Evolutionary conservation across 805 yeast species (phyloP), one percentile per base, ranked within the genome.

Genomic region (Cyberlindnera veronae): DNA sequence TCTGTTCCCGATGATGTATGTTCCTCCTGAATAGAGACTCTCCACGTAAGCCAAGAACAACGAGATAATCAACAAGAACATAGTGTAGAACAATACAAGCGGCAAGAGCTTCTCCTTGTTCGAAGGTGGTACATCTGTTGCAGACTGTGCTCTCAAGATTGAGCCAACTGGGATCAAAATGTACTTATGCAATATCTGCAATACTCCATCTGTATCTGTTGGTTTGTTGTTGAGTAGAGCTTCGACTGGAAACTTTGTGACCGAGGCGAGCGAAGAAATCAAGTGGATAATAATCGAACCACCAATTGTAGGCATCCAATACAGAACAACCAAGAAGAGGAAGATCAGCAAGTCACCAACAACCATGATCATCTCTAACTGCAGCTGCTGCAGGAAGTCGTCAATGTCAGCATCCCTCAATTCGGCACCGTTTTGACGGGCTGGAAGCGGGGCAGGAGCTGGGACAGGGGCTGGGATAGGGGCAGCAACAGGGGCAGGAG

Each of bases 1-100:
- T 36, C 72, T 64, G 2, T 64, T 60, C 0, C 84, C 81, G 32
- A 62, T 49, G 3, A 78, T 50, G 2, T 84, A 82, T 24, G 67
- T 67, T 3, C 41, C 45, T 2, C 67, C 62, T 1, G 68, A 50
- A 8, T 36, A 41, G 18, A 30, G 43, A 0, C 50, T 31, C 30
- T 68, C 57, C 18, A 27, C 34, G n/a, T 45, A 30, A 7, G 51
- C 45, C 67, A 72, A 61, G 38, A 58, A 53, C 30, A 43, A 50
- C 34, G 62, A 42, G 13, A 69, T 41, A 4, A 45, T 49, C 12
- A 44, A 31, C 6, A 58, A 58, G 19, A 64, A 51, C 5, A 58
- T 28, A 5, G 46, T 36, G 50, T 67, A 74, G 1, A 72, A 72
- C 14, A 66, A 42, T 3, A 51, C 20, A 7, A 74, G 49, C 2